Evolutionary conservation across 768 basidiomycete genomes (phyloP), one percentile per base, ranked within the genome.

Genomic region (Mycena chlorophos): DNA sequence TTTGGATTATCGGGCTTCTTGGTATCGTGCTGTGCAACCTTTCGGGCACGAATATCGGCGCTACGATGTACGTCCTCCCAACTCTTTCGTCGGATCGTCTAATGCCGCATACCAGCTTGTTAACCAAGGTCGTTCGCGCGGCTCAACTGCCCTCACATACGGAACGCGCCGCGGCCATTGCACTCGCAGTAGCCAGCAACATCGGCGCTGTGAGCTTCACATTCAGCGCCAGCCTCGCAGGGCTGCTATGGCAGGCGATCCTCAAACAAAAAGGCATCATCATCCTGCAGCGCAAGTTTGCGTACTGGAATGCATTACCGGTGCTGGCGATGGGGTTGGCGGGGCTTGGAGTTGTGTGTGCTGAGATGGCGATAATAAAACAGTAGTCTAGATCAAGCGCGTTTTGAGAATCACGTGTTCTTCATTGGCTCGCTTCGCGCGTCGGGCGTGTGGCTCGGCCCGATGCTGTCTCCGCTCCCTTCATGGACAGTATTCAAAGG

Each of bases 141-240:
- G 77, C 83, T 1, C 64, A 67, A 20, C 69, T 80, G 3, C 67
- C 74, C 19, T 51, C 63, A 5, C 62, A 68, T 55, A 72, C 64
- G 43, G 58, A 69, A n/a, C 77, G 81, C 17, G 85, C 81, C 1
- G 87, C 85, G 1, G 85, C 81, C 0, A 81, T 86, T 46, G 81
- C 92, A 0, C 80, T 97, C 13, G 94, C 94, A 5, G 78, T 97
- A 0, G 88, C 89, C 2, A 88, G 85, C 52, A 97, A 97, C 69
- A 87, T 92, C 29, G 95, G 95, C 13, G 95, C 95, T 1, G 88
- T 95, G 61, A 89, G 86, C 58, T 87, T 91, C 66, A 90, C 91
- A 8, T 95, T 94, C 66, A 87, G 88, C 4, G 91, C 91, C 1
- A 91, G 89, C 52, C 81, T 97, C 16, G 94, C 93, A 0, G 94